These are phyloP conservation scores for Wallemia hederae DNA, from an alignment of 1,284 basidiomycete genomes.

Conservation along the genomic window DNA sequence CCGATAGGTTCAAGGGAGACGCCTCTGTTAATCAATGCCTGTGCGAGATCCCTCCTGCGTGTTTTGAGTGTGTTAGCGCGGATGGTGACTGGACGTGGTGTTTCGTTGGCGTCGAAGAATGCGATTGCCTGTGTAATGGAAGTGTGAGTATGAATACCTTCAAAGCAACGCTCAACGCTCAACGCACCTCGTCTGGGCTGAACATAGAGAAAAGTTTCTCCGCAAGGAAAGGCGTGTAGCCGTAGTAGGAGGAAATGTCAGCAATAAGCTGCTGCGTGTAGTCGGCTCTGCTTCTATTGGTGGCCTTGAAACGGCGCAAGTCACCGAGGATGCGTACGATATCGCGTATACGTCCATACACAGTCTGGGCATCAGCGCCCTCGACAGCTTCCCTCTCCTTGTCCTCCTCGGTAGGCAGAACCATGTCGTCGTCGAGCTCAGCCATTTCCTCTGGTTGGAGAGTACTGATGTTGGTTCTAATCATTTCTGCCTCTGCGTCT, in stretches of 20 bases:
- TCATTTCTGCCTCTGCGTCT: slow-evolving; percentile 8
- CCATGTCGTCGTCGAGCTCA: slow-evolving; percentile 30
- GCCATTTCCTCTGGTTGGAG: slow-evolving; percentile 23
- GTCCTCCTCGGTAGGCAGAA: slow-evolving; percentile 49
- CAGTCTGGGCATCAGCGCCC: slow-evolving; percentile 39
- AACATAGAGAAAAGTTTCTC: slow-evolving; percentile 89
- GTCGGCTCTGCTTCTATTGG: slow-evolving; percentile 51
- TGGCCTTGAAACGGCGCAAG: slow-evolving; percentile 34
- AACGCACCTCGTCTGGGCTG: slow-evolving; percentile 55
- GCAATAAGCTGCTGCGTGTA: slow-evolving; percentile 63
- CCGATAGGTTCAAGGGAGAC: slow-evolving; percentile 94
- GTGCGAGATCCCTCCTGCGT: slow-evolving; percentile 73
- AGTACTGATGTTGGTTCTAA: slow-evolving; percentile 4
- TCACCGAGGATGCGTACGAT: slow-evolving; percentile 51
- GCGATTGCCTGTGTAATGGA: slow-evolving; percentile 42
- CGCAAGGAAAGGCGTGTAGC: slow-evolving; percentile 84
- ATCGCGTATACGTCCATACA: slow-evolving; percentile 67
- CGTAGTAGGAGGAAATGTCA: slow-evolving; percentile 82
- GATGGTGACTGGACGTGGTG: slow-evolving; percentile 85
- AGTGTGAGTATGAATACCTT: slow-evolving; percentile 4
- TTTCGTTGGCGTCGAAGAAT: slow-evolving; percentile 95
- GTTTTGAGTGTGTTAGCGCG: slow-evolving; percentile 90
- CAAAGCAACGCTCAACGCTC: not conserved
- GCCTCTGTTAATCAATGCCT: slow-evolving; percentile 77
- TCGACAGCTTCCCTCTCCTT: slow-evolving; percentile 41